A percentile compares a stretch with the other conserved stretches of the same genome.
Conservation (phyloP, 805 yeast species). For the Candida caryicola region DNA sequence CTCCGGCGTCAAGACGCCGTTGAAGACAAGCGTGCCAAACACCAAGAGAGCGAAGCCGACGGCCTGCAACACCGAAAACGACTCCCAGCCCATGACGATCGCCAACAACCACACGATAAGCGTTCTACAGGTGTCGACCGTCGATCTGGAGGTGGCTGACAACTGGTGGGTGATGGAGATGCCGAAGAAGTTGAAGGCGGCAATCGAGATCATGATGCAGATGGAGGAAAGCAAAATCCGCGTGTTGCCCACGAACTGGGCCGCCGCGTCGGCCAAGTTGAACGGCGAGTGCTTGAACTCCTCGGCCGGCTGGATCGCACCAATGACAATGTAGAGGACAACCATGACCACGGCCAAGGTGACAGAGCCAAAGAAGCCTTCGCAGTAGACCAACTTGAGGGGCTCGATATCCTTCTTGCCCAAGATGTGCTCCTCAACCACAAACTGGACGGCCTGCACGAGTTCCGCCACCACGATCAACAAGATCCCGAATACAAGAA, state of each 20-base stretch:
- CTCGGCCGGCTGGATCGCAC: conserved; percentile 25
- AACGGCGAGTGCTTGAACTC: conserved; percentile 49
- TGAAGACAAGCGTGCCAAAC: conserved; percentile 70
- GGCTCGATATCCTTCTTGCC: conserved; percentile 54
- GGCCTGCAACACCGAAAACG: conserved; percentile 58
- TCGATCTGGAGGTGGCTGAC: conserved; percentile 76
- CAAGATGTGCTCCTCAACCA: conserved; percentile 69
- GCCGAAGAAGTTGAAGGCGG: conserved; percentile 71
- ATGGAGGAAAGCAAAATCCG: conserved; percentile 53
- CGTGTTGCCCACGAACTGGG: conserved; percentile 44
- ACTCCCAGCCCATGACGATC: conserved; percentile 70
- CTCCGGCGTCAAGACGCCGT: conserved; percentile 61
- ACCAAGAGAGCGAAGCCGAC: conserved; percentile 63
- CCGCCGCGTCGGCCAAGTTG: conserved; percentile 51
- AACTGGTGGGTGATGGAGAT: conserved; percentile 60
- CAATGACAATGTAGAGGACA: conserved; percentile 40
- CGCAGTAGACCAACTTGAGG: conserved; percentile 64
- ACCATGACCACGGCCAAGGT: conserved; percentile 47
- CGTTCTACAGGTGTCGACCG: conserved; percentile 76
- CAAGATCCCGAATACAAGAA: conserved; percentile 52
- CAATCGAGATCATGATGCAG: conserved; percentile 68
- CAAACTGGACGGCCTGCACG: conserved; percentile 76
- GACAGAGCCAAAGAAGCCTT: conserved; percentile 63
- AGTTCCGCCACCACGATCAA: conserved; percentile 60
- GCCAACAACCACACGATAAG: conserved; percentile 74